Evolutionary conservation across 2,329 filamentous ascomycete genomes (phyloP).

Genomic region (Aspergillus fumigatus): DNA sequence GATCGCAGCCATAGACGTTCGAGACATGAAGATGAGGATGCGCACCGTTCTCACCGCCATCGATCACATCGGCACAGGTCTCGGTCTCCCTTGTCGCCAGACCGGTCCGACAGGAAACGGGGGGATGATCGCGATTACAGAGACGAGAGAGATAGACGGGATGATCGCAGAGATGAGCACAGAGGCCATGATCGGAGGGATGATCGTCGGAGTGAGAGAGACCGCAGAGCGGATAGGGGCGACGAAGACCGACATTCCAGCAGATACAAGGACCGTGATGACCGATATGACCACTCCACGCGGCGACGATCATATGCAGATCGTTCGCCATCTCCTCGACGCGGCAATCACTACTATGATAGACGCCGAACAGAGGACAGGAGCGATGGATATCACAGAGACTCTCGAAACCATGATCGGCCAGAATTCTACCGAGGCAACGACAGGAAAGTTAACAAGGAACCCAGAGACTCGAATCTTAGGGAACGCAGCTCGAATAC

Average conservation of each 20-base stretch:
- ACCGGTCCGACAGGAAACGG: conserved; percentile 1
- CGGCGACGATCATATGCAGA: conserved; percentile 15
- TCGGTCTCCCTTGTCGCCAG: conserved; percentile 8
- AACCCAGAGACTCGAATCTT: conserved; percentile 13
- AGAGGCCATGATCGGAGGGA: conserved; percentile 16
- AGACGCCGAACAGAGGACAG: conserved; percentile 12
- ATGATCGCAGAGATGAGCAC: conserved; percentile 14
- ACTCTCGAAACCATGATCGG: conserved; percentile 12
- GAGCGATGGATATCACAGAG: conserved; percentile 1
- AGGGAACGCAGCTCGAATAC: conserved; percentile 13
- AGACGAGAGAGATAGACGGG: conserved; percentile 16
- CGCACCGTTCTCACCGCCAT: conserved; percentile 17
- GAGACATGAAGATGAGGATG: conserved; percentile 22
- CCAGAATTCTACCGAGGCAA: conserved; percentile 15
- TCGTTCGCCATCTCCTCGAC: conserved; percentile 22
- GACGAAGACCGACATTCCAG: conserved; percentile 18
- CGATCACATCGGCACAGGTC: conserved; percentile 22
- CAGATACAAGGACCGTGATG: conserved; percentile 20
- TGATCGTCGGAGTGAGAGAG: conserved; percentile 15
- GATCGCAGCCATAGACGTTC: conserved; percentile 21
- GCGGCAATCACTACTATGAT: conserved; percentile 8
- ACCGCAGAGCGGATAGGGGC: conserved; percentile 17
- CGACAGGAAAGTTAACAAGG: conserved; percentile 19
- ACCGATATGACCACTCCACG: conserved; percentile 19
- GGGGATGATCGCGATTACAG: conserved; percentile 16